Percentiles rank a stretch among this genome's conserved stretches.
Evolutionary conservation across 352 stramenopile species (phyloP).

Genomic region (Pythium apleroticum): DNA sequence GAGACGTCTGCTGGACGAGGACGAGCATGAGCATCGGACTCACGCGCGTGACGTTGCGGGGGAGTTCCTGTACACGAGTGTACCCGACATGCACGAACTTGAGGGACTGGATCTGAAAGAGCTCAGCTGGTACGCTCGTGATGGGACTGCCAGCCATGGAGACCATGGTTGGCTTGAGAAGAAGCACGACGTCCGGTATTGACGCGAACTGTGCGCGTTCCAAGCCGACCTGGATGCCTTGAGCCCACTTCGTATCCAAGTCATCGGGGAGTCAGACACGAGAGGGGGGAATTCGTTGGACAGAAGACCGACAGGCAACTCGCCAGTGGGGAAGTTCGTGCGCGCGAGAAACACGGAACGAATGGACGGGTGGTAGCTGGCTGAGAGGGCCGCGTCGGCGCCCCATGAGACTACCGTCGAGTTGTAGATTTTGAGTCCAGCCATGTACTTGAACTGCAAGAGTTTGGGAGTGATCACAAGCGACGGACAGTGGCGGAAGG

Average conservation of each 20-base stretch:
- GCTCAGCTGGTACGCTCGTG: neutral
- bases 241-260: slow-evolving; percentile 4
- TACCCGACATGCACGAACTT: neutral
- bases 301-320: slow-evolving; percentile 10
- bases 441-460: neutral
- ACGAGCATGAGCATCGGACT: neutral
- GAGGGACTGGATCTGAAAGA: neutral
- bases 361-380: neutral
- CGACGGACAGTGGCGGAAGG: slow-evolving; percentile 18
- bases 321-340: neutral
- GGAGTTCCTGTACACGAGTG: neutral
- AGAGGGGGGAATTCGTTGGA: slow-evolving; percentile 6
- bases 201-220: slow-evolving; percentile 18
- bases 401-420: slow-evolving; percentile 10
- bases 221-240: slow-evolving; percentile 11
- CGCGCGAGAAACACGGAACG: slow-evolving; percentile 1
- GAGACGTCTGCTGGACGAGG: neutral
- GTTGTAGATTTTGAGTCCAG: slow-evolving; percentile 23
- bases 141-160: slow-evolving; percentile 1
- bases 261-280: slow-evolving; percentile 1
- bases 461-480: slow-evolving; percentile 3
- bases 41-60: neutral
- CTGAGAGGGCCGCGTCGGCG: neutral
- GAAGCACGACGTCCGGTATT: slow-evolving; percentile 10
- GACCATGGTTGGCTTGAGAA: slow-evolving; percentile 3